Conservation (phyloP, 2,329 filamentous ascomycete species). For the Pseudocercospora fijiensis region DNA sequence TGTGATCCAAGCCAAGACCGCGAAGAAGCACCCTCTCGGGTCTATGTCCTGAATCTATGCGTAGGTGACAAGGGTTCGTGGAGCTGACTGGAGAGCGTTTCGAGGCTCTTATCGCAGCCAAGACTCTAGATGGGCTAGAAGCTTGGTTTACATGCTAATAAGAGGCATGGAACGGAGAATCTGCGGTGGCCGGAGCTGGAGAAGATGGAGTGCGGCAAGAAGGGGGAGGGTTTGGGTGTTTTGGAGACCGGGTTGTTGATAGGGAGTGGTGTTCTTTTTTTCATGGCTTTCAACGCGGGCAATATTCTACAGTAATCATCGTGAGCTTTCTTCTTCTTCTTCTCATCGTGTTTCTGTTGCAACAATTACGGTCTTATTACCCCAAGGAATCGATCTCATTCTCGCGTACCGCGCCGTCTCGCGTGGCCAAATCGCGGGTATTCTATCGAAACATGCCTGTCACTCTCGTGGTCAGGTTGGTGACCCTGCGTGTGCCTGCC, state of each 20-base stretch:
- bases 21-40: not conserved
- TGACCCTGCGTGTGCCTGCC: not conserved
- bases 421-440: constrained; percentile 2
- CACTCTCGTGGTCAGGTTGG: not conserved
- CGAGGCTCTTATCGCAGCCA: constrained; percentile 22
- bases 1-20: not conserved
- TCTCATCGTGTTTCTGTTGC: not conserved
- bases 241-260: too few species aligned
- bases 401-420: not conserved
- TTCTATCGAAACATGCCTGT: not conserved
- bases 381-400: not conserved
- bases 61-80: not conserved
- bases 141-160: not conserved
- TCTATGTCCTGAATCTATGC: constrained; percentile 1
- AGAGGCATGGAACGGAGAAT: not conserved
- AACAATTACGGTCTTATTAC: too few species aligned
- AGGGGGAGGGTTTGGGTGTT: too few species aligned
- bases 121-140: constrained; percentile 10
- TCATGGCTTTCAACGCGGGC: too few species aligned
- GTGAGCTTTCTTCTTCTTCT: too few species aligned
- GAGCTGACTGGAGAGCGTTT: constrained; percentile 18
- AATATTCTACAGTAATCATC: too few species aligned
- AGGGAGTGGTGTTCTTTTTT: too few species aligned
- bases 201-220: not conserved
- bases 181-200: not conserved